Percentiles rank a stretch among this genome's conserved stretches.
These are phyloP conservation scores for Magnaporthiopsis poae DNA, from an alignment of 2,329 filamentous ascomycete genomes.

Conservation along the genomic window DNA sequence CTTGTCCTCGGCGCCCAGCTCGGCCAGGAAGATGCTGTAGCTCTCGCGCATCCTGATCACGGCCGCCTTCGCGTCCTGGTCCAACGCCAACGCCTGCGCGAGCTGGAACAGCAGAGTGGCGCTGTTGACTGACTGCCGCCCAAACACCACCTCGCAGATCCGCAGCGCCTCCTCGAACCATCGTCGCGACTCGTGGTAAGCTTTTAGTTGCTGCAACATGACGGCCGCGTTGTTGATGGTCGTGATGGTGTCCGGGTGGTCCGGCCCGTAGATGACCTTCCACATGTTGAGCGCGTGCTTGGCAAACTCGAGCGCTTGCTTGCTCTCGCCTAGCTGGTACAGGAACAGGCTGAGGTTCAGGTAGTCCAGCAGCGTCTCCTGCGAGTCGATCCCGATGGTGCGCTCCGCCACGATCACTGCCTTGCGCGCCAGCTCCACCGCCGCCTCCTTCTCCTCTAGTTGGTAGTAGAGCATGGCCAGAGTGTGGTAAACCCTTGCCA, in stretches of 20 bases:
- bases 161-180: slow-evolving; percentile 93
- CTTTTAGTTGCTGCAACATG: slow-evolving; percentile 93
- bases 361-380: slow-evolving; percentile 89
- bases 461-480: slow-evolving; percentile 94
- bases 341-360: slow-evolving; percentile 91
- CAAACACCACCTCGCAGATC: slow-evolving; percentile 82
- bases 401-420: slow-evolving; percentile 92
- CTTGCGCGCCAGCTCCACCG: slow-evolving; percentile 90
- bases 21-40: slow-evolving; percentile 83
- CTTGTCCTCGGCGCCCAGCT: slow-evolving; percentile 81
- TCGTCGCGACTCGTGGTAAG: slow-evolving; percentile 83
- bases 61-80: slow-evolving; percentile 84
- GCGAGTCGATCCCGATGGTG: slow-evolving; percentile 84
- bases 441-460: slow-evolving; percentile 92
- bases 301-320: slow-evolving; percentile 75
- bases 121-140: slow-evolving; percentile 80
- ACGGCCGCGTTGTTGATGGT: slow-evolving; percentile 98
- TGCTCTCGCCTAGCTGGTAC: slow-evolving; percentile 84
- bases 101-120: slow-evolving; percentile 95
- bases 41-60: slow-evolving; percentile 92
- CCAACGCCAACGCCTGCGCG: slow-evolving; percentile 87
- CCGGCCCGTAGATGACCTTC: slow-evolving; percentile 90
- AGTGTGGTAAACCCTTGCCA: slow-evolving; percentile 88
- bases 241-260: slow-evolving; percentile 94
- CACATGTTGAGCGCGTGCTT: slow-evolving; percentile 88